phyloP scores from a whole-genome alignment of 2,329 filamentous ascomycete species.

The Scedosporium minutisporum region DNA sequence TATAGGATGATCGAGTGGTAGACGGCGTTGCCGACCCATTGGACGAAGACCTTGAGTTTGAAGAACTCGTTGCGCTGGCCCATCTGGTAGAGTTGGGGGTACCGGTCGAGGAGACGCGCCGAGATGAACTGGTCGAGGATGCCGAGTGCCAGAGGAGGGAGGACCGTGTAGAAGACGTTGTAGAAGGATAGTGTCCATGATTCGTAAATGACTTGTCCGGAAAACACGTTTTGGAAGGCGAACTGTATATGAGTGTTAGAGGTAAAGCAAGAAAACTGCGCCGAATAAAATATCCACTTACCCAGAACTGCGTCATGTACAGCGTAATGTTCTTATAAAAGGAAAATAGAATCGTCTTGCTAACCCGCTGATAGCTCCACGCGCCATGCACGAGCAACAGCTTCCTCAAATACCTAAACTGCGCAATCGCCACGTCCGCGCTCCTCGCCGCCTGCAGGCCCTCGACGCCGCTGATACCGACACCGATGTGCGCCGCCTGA shows the following conservation, averaged over 20 bases:
- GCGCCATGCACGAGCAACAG: constrained; percentile 88
- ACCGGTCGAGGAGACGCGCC: constrained; percentile 83
- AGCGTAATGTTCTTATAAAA: constrained; percentile 99
- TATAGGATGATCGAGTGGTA: constrained; percentile 96
- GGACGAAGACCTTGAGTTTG: constrained; percentile 80
- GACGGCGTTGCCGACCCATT: constrained; percentile 89
- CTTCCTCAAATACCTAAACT: constrained; percentile 92
- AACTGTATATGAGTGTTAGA: constrained; percentile 46
- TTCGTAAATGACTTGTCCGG: constrained; percentile 95
- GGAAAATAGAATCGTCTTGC: constrained; percentile 94
- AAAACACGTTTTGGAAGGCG: constrained; percentile 97
- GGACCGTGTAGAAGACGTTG: constrained; percentile 94
- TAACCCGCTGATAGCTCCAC: constrained; percentile 96
- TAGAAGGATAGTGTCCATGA: constrained; percentile 99
- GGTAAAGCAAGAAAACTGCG: not conserved
- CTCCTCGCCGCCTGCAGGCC: constrained; percentile 93
- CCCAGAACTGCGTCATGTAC: constrained; percentile 99
- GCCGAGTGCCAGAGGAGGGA: constrained; percentile 87
- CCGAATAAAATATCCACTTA: constrained; percentile 24
- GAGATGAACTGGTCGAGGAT: constrained; percentile 98
- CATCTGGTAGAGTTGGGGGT: constrained; percentile 89
- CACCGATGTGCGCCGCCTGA: constrained; percentile 93
- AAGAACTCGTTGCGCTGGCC: constrained; percentile 93
- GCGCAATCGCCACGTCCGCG: constrained; percentile 89
- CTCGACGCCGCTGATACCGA: constrained; percentile 94